phyloP scores from a whole-genome alignment of 2,329 filamentous ascomycete species.

The Ceratocystis cacaofunesta region DNA sequence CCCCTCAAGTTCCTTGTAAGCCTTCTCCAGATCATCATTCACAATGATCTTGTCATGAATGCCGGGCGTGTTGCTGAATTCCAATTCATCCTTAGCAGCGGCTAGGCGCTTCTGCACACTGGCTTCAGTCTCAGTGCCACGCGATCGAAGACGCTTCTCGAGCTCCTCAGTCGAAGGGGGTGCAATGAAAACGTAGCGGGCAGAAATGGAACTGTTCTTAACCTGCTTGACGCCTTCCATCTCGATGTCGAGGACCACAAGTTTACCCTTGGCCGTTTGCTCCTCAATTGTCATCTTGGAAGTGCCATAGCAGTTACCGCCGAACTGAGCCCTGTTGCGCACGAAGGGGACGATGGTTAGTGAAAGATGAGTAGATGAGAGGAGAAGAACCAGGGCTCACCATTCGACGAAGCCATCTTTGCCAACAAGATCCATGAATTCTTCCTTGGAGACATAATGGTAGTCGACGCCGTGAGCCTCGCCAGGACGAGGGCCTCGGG shows the following conservation, averaged over 20 bases:
- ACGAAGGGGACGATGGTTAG: not conserved
- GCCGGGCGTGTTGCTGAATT: constrained; percentile 52
- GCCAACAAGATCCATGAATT: constrained; percentile 54
- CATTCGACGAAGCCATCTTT: constrained; percentile 63
- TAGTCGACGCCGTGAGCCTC: constrained; percentile 70
- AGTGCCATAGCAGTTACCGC: constrained; percentile 77
- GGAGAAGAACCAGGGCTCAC: constrained; percentile 2
- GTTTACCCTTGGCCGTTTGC: constrained; percentile 52
- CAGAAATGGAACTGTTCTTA: constrained; percentile 56
- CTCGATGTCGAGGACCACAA: constrained; percentile 86
- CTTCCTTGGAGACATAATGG: constrained; percentile 54
- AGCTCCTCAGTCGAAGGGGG: constrained; percentile 63
- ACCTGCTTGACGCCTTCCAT: constrained; percentile 97
- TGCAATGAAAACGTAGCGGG: constrained; percentile 71
- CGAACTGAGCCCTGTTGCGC: constrained; percentile 53
- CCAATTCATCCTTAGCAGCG: constrained; percentile 61
- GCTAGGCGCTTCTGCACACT: constrained; percentile 52
- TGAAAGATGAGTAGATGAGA: not conserved
- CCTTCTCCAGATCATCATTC: constrained; percentile 33
- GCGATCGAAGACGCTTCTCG: constrained; percentile 57
- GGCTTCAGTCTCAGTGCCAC: constrained; percentile 66
- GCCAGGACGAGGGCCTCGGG: constrained; percentile 57
- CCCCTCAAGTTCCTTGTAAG: constrained; percentile 38
- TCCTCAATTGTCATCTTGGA: constrained; percentile 64
- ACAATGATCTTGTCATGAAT: constrained; percentile 29